phyloP scores from a whole-genome alignment of 2,329 filamentous ascomycete species.

The Talaromyces sp. region DNA sequence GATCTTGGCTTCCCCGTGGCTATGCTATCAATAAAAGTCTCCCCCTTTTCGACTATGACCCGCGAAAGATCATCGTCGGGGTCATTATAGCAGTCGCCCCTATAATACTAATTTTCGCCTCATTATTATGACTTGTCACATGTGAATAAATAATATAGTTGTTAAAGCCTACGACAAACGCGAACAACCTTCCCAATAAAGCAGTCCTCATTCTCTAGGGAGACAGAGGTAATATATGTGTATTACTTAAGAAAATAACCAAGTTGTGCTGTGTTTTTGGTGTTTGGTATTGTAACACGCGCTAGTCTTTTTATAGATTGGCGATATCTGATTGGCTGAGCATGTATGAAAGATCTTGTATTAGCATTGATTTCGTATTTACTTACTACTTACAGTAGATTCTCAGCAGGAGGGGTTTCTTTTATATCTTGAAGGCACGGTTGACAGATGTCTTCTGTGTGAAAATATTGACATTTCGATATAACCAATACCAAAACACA shows the following conservation, averaged over 20 bases:
- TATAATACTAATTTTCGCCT: neutral
- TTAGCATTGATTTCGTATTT: neutral
- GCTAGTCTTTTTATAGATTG: neutral
- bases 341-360: neutral
- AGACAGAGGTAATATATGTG: neutral
- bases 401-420: neutral
- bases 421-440: too few species aligned
- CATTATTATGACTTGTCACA: neutral
- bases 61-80: neutral
- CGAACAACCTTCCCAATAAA: neutral
- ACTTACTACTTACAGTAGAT: neutral
- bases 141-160: neutral
- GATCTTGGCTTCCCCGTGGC: neutral
- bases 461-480: neutral
- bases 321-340: neutral
- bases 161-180: neutral
- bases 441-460: neutral
- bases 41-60: neutral
- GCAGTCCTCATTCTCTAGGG: neutral
- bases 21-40: neutral
- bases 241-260: neutral
- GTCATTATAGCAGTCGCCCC: neutral
- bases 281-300: neutral
- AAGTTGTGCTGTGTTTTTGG: neutral
- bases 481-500: too few species aligned